Conservation (phyloP, 1,139 yeast genomes). For the Yamadazyma diddensiae region DNA sequence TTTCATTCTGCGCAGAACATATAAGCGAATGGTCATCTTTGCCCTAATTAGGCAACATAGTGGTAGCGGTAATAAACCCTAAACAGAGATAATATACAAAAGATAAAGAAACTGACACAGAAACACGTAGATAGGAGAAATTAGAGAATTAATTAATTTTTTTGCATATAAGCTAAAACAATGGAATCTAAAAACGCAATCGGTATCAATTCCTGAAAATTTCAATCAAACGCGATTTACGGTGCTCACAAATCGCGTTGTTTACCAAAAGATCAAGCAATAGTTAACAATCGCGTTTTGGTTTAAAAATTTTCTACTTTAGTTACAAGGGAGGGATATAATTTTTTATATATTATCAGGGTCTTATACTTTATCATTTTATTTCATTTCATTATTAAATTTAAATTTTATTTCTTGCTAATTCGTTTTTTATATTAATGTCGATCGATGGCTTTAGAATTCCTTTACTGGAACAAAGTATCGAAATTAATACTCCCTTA, state of each 20-base stretch:
- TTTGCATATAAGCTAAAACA: too few species aligned
- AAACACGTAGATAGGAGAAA: too few species aligned
- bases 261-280: slow-evolving; percentile 5
- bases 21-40: too few species aligned
- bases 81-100: too few species aligned
- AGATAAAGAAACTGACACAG: too few species aligned
- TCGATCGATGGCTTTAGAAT: slow-evolving; percentile 16
- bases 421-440: slow-evolving; percentile 5
- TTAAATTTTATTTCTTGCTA: background rate
- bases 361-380: background rate
- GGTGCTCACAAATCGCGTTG: slow-evolving; percentile 2
- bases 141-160: too few species aligned
- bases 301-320: slow-evolving; percentile 5
- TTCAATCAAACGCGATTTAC: slow-evolving; percentile 6
- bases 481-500: slow-evolving; percentile 17
- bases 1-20: too few species aligned
- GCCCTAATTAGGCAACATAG: too few species aligned
- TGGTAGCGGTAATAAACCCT: too few species aligned
- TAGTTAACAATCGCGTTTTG: slow-evolving; percentile 5
- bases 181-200: too few species aligned
- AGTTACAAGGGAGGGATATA: slow-evolving; percentile 4
- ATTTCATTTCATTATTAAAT: background rate
- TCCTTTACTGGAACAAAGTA: slow-evolving; percentile 16
- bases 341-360: too few species aligned
- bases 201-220: too few species aligned